A percentile compares a stretch with the other conserved stretches of the same genome.
Evolutionary conservation across 2,329 filamentous ascomycete species (phyloP).

Genomic region (Epichloe amarillans): DNA sequence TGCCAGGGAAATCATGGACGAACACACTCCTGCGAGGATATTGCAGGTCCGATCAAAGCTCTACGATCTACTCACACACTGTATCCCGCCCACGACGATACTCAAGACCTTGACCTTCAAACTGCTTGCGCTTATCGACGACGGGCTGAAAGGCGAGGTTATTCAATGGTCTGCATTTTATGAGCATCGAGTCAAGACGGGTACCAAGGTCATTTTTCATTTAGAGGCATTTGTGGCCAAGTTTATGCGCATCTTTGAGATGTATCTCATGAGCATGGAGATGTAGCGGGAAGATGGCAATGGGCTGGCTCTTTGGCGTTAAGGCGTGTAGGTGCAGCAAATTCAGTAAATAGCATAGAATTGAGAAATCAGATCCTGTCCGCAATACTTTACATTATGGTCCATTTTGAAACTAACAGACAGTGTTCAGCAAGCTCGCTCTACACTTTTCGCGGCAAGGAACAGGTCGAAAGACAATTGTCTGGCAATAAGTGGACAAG

Average conservation of each 20-base stretch:
- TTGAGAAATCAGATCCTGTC: too few species aligned
- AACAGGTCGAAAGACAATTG: too few species aligned
- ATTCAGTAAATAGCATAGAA: neutral
- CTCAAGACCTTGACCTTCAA: constrained; percentile 93
- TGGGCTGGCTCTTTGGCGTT: neutral
- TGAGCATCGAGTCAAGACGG: constrained; percentile 85
- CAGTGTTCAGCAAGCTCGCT: too few species aligned
- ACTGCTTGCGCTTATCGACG: constrained; percentile 74
- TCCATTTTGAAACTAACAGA: too few species aligned
- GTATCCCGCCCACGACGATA: constrained; percentile 88
- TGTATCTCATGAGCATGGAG: constrained; percentile 81
- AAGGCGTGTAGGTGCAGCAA: neutral
- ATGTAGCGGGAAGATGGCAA: constrained; percentile 23
- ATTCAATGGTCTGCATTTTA: constrained; percentile 96
- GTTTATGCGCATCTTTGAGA: constrained; percentile 93
- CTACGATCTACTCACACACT: constrained; percentile 95
- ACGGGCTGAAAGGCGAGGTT: constrained; percentile 79
- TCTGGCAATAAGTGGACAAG: too few species aligned
- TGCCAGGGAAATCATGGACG: constrained; percentile 84
- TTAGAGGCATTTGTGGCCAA: constrained; percentile 97
- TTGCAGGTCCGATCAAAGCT: constrained; percentile 81
- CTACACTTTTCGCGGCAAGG: too few species aligned
- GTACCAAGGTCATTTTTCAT: constrained; percentile 95
- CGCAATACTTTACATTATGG: too few species aligned
- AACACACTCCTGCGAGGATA: constrained; percentile 82